Evolutionary conservation across 169 alveolate species (phyloP).

Genomic region (Plasmodium blacklocki): DNA sequence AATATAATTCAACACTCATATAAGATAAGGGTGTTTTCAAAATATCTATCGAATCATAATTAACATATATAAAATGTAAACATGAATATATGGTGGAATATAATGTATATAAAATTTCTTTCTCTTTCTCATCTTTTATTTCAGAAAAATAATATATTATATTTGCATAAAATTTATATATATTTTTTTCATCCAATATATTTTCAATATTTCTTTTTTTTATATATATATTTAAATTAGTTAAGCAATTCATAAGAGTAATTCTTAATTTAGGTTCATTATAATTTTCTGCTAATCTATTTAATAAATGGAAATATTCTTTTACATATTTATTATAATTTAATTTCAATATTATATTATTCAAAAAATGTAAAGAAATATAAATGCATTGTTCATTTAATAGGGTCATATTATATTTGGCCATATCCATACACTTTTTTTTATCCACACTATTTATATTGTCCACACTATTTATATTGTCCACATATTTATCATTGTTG

Average conservation of each 20-base stretch:
- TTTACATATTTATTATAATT: constrained; percentile 20
- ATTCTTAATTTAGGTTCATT: constrained; percentile 5
- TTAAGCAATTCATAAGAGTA: constrained; percentile 55
- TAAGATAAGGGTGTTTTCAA: constrained; percentile 48
- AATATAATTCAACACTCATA: constrained; percentile 69
- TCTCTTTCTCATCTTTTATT: constrained; percentile 25
- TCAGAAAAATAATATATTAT: constrained; percentile 44
- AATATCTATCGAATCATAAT: constrained; percentile 25
- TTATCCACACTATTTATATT: not conserved
- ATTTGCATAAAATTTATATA: constrained; percentile 68
- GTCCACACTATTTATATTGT: not conserved
- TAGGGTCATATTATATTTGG: not conserved
- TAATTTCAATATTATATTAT: constrained; percentile 45
- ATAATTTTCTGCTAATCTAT: constrained; percentile 48
- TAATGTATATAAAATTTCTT: constrained; percentile 35
- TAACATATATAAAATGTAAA: constrained; percentile 22
- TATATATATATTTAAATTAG: constrained; percentile 33
- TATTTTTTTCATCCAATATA: constrained; percentile 40
- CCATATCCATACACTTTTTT: not conserved
- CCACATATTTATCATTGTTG: not conserved
- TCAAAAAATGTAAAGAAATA: constrained; percentile 31
- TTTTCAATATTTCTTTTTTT: constrained; percentile 9
- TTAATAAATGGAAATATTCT: constrained; percentile 49
- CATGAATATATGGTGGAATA: constrained; percentile 66
- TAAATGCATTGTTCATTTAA: constrained; percentile 23